A percentile compares a stretch with the other conserved stretches of the same genome.
phyloP scores from a whole-genome alignment of 2,329 filamentous ascomycete genomes.

The Colletotrichum tropicicola region DNA sequence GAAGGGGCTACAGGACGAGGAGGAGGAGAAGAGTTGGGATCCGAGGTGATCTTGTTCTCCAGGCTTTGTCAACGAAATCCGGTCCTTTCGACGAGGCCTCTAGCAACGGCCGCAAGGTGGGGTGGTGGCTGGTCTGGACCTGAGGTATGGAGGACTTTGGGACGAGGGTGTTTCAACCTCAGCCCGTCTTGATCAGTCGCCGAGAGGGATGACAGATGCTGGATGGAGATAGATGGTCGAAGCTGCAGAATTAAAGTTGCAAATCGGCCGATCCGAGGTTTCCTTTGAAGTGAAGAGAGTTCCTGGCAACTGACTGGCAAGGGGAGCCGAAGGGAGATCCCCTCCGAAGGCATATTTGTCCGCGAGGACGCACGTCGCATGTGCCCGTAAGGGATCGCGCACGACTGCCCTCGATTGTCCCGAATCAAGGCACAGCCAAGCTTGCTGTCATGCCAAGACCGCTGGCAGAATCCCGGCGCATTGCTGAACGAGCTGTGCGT shows the following conservation, averaged over 20 bases:
- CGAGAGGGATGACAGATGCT: neutral
- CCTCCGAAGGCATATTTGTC: too few relatives aligned
- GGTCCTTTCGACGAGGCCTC: neutral
- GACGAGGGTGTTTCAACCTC: constrained; percentile 26
- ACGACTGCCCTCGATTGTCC: too few relatives aligned
- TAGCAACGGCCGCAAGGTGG: neutral
- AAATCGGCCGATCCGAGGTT: neutral
- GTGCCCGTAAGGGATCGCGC: too few relatives aligned
- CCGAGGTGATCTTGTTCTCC: constrained; percentile 4
- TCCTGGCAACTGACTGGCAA: neutral
- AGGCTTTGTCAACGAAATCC: constrained; percentile 7
- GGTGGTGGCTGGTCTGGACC: constrained; percentile 2
- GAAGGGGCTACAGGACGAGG: neutral
- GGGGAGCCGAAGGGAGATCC: neutral
- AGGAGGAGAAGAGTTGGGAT: neutral
- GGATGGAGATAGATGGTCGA: neutral
- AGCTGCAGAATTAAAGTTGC: neutral
- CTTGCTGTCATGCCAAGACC: constrained; percentile 29
- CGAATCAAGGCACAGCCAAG: constrained; percentile 27
- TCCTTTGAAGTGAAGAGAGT: neutral
- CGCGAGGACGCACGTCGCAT: too few relatives aligned
- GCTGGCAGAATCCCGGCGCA: constrained; percentile 16
- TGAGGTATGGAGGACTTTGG: constrained; percentile 8
- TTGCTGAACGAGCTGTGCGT: constrained; percentile 1
- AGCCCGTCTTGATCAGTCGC: constrained; percentile 1